Evolutionary conservation across 2,329 filamentous ascomycete species (phyloP), one percentile per base, ranked within the genome.

Genomic region (Fusarium sulawesiense): DNA sequence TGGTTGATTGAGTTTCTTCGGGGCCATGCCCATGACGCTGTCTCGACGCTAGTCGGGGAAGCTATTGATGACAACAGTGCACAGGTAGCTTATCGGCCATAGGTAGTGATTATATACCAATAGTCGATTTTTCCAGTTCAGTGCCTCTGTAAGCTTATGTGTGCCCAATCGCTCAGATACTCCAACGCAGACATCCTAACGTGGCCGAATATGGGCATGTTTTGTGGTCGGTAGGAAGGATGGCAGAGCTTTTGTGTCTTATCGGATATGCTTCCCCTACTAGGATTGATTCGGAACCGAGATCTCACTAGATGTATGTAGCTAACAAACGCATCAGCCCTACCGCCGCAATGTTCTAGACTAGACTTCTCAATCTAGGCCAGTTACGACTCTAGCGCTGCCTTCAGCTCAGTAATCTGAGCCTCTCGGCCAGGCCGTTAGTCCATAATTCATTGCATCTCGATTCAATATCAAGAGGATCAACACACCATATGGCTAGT

Each of bases 351-450:
- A 54, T 23, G 42, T 14, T 51, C 11, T 27, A 32, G 44, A 48
- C 44, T 45, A 64, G 13, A 16, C 11, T 25, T 27, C 13, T 53
- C 14, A 23, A 37, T 56, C 13, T 45, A 44, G 18, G 18, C 50
- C 58, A 64, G 42, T 50, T 45, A 21, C n/a, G 37, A 53, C 40
- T 29, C 66, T 55, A 61, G 44, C 44, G 14, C 14, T 47, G 16
- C 18, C 40, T 42, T 47, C 48, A 46, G 53, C 45, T 41, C n/a
- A 10, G n/a, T 42, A 45, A 25, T 41, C 27, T 61, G 37, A 50
- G 32, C 66, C 47, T 69, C 51, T 63, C 61, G 48, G 61, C 53
- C 44, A 56, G 21, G 44, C 60, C 61, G 29, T 62, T 56, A 32
- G 47, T 51, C 44, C 20, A 13, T 21, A 25, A 46, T 21, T 23